Conservation (phyloP, 306 rosid genomes). For the Fragaria ananassa region DNA sequence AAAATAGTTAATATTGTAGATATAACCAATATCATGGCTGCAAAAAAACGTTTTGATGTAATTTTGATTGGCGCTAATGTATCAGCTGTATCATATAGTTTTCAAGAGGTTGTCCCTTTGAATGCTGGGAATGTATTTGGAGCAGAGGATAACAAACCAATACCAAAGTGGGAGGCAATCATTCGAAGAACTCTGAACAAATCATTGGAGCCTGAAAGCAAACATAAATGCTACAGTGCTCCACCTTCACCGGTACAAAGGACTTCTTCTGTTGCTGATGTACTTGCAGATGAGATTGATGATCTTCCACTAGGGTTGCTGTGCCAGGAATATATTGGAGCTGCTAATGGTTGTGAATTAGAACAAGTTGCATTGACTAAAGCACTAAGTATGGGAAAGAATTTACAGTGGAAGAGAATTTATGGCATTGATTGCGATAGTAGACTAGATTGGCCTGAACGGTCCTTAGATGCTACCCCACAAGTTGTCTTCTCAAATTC, state of each 20-base stretch:
- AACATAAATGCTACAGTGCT: conserved; percentile 74
- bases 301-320: conserved; percentile 46
- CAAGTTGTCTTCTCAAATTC: conserved; percentile 59
- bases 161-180: conserved; percentile 88
- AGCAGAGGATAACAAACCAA: conserved; percentile 80
- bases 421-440: conserved; percentile 54
- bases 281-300: conserved; percentile 53
- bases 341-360: conserved; percentile 27
- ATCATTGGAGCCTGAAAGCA: conserved; percentile 58
- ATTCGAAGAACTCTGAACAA: conserved; percentile 75
- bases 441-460: conserved; percentile 86
- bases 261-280: conserved; percentile 77
- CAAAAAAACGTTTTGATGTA: neutral
- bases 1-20: conserved; percentile 1
- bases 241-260: conserved; percentile 85
- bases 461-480: conserved; percentile 68
- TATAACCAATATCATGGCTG: conserved; percentile 20
- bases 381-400: conserved; percentile 40
- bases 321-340: conserved; percentile 34
- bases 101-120: conserved; percentile 95
- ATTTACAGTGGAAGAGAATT: conserved; percentile 52
- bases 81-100: conserved; percentile 38
- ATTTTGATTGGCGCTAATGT: conserved; percentile 17
- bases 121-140: conserved; percentile 93
- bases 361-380: conserved; percentile 38